Conservation (phyloP, 139 green algal genomes). For the Closterium sp. region DNA sequence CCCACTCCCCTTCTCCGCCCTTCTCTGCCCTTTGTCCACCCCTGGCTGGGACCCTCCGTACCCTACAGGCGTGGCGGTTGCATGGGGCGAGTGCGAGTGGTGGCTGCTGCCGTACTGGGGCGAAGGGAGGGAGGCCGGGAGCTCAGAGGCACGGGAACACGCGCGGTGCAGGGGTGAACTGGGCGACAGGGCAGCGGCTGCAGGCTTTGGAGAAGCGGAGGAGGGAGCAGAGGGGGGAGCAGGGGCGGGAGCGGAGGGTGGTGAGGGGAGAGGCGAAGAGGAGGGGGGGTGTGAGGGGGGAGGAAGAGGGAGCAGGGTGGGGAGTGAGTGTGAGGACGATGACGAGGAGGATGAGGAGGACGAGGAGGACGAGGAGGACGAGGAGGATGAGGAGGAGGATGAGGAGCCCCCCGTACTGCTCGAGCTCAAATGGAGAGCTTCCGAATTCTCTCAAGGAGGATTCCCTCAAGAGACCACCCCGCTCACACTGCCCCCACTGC, state of each 20-base stretch:
- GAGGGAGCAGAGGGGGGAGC: neutral
- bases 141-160: too few species aligned
- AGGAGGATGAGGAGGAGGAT: neutral
- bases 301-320: neutral
- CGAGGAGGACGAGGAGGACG: neutral
- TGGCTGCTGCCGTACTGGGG: neutral
- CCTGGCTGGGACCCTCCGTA: too few species aligned
- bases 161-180: too few species aligned
- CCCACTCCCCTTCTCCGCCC: neutral
- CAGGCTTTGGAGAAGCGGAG: too few species aligned
- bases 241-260: neutral
- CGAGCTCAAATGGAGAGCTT: neutral
- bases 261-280: neutral
- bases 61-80: too few species aligned
- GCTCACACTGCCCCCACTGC: too few species aligned
- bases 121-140: neutral
- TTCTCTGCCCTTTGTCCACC: neutral
- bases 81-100: neutral
- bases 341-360: neutral
- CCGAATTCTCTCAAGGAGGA: neutral
- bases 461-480: neutral
- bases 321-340: too few species aligned
- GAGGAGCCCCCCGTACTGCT: neutral
- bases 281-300: neutral
- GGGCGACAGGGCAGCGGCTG: too few species aligned